Evolutionary conservation across 1,139 yeast species (phyloP).

Genomic region (Debaryomyces nepalensis): DNA sequence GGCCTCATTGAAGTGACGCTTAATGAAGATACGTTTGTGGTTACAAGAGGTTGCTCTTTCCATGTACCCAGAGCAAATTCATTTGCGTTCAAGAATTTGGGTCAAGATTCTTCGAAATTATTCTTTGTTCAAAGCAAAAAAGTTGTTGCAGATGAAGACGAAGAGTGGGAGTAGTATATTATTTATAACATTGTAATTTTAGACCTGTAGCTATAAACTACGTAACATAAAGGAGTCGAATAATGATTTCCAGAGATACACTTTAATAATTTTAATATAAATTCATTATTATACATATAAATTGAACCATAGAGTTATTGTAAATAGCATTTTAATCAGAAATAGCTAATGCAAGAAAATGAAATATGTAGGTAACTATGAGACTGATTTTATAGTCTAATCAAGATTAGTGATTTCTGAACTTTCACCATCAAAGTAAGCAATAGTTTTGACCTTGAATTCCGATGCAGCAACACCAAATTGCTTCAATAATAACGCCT

Average conservation of each 20-base stretch:
- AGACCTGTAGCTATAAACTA: conserved; percentile 4
- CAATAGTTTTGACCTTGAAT: conserved; percentile 79
- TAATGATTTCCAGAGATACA: background rate
- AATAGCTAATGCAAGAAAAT: conserved; percentile 7
- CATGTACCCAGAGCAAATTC: conserved; percentile 79
- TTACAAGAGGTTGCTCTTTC: conserved; percentile 76
- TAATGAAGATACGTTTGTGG: conserved; percentile 61
- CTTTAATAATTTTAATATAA: conserved; percentile 5
- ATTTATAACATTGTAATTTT: conserved; percentile 10
- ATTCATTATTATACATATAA: conserved; percentile 8
- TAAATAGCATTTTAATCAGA: conserved; percentile 9
- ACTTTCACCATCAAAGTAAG: conserved; percentile 69
- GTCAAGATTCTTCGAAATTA: conserved; percentile 59
- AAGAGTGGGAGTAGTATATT: conserved; percentile 14
- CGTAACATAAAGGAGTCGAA: conserved; percentile 1
- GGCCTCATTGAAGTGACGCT: conserved; percentile 75
- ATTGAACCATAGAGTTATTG: conserved; percentile 9
- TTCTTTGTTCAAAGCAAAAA: conserved; percentile 74
- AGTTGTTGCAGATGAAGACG: conserved; percentile 18
- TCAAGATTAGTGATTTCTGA: conserved; percentile 35
- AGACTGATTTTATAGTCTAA: conserved; percentile 1
- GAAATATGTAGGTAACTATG: conserved; percentile 6
- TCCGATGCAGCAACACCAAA: conserved; percentile 95
- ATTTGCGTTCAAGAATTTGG: conserved; percentile 66
- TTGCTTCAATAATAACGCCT: conserved; percentile 89